These are phyloP conservation scores for Suillus hirtellus DNA, from an alignment of 768 basidiomycete species.

Conservation along the genomic window DNA sequence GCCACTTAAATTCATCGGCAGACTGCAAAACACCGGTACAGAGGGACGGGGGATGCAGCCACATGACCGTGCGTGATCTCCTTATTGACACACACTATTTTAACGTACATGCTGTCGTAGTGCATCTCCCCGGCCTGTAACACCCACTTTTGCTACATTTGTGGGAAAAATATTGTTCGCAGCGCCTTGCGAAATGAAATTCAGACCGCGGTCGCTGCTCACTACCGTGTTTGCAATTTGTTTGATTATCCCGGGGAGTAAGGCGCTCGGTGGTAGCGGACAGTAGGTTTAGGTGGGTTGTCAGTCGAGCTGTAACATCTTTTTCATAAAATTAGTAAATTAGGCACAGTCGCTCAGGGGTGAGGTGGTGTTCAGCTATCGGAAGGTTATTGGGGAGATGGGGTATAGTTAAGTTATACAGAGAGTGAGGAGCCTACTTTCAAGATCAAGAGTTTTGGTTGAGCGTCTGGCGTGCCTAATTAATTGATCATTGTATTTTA, in stretches of 20 bases:
- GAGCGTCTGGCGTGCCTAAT: conserved; percentile 12
- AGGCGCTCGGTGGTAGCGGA: background rate
- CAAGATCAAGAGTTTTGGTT: conserved; percentile 15
- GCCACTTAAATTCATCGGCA: conserved; percentile 16
- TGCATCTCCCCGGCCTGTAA: conserved; percentile 61
- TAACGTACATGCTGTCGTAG: conserved; percentile 28
- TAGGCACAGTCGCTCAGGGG: conserved; percentile 20
- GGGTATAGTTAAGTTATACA: conserved; percentile 15
- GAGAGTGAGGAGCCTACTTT: conserved; percentile 13
- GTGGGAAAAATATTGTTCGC: conserved; percentile 47
- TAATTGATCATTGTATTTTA: background rate
- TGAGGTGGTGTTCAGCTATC: conserved; percentile 20
- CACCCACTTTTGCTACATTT: conserved; percentile 57
- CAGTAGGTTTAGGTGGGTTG: background rate
- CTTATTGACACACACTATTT: background rate
- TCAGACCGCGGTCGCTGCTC: conserved; percentile 27
- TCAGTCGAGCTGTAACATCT: background rate
- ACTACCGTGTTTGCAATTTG: conserved; percentile 36
- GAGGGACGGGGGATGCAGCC: conserved; percentile 55
- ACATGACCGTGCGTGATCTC: conserved; percentile 51
- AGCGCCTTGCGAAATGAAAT: conserved; percentile 38
- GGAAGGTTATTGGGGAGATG: conserved; percentile 14
- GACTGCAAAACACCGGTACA: conserved; percentile 50
- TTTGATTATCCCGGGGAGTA: conserved; percentile 33
- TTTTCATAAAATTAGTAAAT: background rate